phyloP scores from a whole-genome alignment of 2,329 filamentous ascomycete genomes.

The Samsoniella hepiali region DNA sequence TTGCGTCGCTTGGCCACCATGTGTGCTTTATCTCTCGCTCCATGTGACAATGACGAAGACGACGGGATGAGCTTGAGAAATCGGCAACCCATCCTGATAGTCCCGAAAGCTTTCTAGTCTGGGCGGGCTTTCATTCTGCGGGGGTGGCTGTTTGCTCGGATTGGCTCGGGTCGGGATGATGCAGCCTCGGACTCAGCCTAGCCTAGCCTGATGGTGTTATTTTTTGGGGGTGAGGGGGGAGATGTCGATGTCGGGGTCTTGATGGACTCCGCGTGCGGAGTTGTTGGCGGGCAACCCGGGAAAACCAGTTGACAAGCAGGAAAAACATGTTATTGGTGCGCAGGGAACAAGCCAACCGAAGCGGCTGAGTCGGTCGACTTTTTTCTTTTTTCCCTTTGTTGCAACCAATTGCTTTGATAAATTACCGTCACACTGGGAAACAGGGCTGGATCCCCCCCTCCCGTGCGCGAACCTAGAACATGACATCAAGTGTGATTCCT shows the following conservation, averaged over 20 bases:
- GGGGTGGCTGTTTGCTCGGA: too few species aligned
- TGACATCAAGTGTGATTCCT: too few species aligned
- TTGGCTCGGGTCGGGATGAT: too few species aligned
- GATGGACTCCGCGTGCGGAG: background rate
- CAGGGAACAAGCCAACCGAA: background rate
- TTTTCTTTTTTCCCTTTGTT: background rate
- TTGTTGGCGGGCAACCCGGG: background rate
- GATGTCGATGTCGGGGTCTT: background rate
- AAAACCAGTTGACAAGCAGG: background rate
- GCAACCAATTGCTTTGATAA: too few species aligned
- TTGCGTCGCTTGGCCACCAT: background rate
- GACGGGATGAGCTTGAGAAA: too few species aligned
- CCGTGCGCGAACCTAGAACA: background rate
- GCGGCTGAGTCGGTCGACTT: background rate
- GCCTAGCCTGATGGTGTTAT: background rate
- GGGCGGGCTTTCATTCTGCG: too few species aligned
- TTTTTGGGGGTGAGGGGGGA: background rate
- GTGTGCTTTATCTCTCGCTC: background rate
- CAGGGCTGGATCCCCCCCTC: background rate
- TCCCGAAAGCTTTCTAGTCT: too few species aligned
- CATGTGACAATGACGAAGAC: background rate
- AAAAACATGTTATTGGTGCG: background rate
- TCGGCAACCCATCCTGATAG: too few species aligned
- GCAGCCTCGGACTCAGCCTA: background rate
- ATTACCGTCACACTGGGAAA: too few species aligned